These are phyloP conservation scores for Pulveroboletus sp. DNA, from an alignment of 768 basidiomycete species.

Conservation along the genomic window DNA sequence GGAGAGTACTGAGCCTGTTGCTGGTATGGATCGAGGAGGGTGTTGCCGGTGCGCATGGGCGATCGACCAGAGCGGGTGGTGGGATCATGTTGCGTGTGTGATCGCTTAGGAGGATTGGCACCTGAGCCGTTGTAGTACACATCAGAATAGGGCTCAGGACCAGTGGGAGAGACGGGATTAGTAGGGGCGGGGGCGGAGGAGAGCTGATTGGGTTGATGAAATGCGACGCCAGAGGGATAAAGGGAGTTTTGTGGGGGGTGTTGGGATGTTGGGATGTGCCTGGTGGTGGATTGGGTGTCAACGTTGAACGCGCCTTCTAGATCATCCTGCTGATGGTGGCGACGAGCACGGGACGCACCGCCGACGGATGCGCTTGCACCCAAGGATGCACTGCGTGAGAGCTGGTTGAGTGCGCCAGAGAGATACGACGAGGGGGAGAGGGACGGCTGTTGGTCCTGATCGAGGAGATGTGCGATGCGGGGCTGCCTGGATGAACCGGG, in stretches of 20 bases:
- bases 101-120: slow-evolving; percentile 49
- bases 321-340: slow-evolving; percentile 68
- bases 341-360: slow-evolving; percentile 46
- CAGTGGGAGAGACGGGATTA: slow-evolving; percentile 34
- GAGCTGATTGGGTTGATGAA: slow-evolving; percentile 47
- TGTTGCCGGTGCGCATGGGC: slow-evolving; percentile 53
- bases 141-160: slow-evolving; percentile 49
- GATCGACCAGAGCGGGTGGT: slow-evolving; percentile 52
- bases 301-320: slow-evolving; percentile 50
- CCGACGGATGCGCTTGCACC: slow-evolving; percentile 41
- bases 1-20: slow-evolving; percentile 64
- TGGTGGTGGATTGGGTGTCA: slow-evolving; percentile 25
- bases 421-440: slow-evolving; percentile 45
- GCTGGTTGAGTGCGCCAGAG: slow-evolving; percentile 46
- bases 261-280: slow-evolving; percentile 30
- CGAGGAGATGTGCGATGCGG: slow-evolving; percentile 61
- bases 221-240: slow-evolving; percentile 54
- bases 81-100: slow-evolving; percentile 51
- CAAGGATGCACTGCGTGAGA: slow-evolving; percentile 66
- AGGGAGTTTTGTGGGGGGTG: slow-evolving; percentile 43
- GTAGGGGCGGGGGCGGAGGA: slow-evolving; percentile 30
- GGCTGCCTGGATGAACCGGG: slow-evolving; percentile 47
- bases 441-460: slow-evolving; percentile 51
- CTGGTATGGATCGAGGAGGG: slow-evolving; percentile 65
- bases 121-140: slow-evolving; percentile 55